These are phyloP conservation scores for Alternaria sp. DNA, from an alignment of 2,329 filamentous ascomycete genomes.

Conservation along the genomic window DNA sequence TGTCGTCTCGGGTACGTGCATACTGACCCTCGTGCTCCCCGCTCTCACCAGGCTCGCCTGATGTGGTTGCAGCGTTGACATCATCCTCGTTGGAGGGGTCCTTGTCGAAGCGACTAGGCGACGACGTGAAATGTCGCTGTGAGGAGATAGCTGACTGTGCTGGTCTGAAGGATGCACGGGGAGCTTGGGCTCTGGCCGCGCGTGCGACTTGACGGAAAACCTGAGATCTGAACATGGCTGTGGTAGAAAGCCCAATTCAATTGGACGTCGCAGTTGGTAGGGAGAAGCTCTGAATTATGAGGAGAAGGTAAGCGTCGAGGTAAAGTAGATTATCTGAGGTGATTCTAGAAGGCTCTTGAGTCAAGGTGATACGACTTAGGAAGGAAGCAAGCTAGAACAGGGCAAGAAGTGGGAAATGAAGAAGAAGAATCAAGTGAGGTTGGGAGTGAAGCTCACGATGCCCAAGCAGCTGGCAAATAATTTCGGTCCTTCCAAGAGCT, in stretches of 20 bases:
- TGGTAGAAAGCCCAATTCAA: slow-evolving; percentile 4
- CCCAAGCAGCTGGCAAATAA: slow-evolving; percentile 8
- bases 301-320: slow-evolving; percentile 1
- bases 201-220: slow-evolving; percentile 40
- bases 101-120: slow-evolving; percentile 39
- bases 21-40: slow-evolving; percentile 68
- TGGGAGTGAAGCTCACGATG: slow-evolving; percentile 12
- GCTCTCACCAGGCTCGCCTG: slow-evolving; percentile 48
- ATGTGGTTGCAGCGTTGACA: slow-evolving; percentile 43
- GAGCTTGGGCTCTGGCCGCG: slow-evolving; percentile 33
- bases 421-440: slow-evolving; percentile 6
- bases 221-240: slow-evolving; percentile 45
- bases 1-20: slow-evolving; percentile 79
- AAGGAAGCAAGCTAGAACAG: slow-evolving; percentile 20
- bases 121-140: slow-evolving; percentile 36
- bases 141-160: slow-evolving; percentile 24
- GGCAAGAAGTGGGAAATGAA: slow-evolving; percentile 2
- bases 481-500: slow-evolving; percentile 21
- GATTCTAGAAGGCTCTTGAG: slow-evolving; percentile 1
- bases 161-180: slow-evolving; percentile 32
- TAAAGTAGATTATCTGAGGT: background rate
- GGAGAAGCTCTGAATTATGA: slow-evolving; percentile 2
- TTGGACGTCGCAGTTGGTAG: background rate
- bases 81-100: slow-evolving; percentile 26
- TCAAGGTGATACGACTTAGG: background rate